Conservation (phyloP, 257 asterid species). For the Nicotiana obtusifolia region DNA sequence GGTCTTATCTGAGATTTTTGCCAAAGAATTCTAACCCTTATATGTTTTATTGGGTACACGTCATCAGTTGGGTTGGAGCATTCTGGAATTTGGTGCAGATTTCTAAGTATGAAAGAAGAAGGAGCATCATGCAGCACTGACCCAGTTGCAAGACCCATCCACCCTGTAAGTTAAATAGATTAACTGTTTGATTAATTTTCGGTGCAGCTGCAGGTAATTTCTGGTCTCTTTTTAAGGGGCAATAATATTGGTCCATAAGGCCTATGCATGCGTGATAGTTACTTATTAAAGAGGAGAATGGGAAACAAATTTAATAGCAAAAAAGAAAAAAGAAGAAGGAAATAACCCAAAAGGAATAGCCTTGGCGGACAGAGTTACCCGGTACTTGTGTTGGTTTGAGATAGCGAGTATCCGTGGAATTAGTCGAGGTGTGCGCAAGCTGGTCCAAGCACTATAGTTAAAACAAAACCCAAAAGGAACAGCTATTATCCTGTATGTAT, state of each 20-base stretch:
- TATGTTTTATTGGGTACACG: not conserved
- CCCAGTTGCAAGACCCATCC: conserved; percentile 7
- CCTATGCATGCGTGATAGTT: not conserved
- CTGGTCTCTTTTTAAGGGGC: not conserved
- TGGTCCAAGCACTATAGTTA: too few species aligned
- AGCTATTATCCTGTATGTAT: not conserved
- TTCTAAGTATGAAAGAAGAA: conserved; percentile 53
- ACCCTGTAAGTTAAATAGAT: not conserved
- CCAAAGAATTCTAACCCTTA: conserved; percentile 2
- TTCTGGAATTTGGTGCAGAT: conserved; percentile 1
- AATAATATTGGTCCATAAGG: not conserved
- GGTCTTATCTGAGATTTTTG: not conserved
- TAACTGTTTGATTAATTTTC: not conserved
- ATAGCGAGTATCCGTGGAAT: too few species aligned
- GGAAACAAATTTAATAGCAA: not conserved
- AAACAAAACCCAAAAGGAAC: not conserved
- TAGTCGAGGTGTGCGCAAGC: too few species aligned
- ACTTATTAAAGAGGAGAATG: not conserved
- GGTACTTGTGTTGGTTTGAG: too few species aligned
- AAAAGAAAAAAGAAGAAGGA: not conserved
- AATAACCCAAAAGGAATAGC: not conserved
- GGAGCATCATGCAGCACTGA: conserved; percentile 56
- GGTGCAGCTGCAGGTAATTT: not conserved
- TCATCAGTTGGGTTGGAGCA: not conserved
- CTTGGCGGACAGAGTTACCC: too few species aligned